Evolutionary conservation across 2,329 filamentous ascomycete species (phyloP).

Genomic region (Claviceps arundinis): DNA sequence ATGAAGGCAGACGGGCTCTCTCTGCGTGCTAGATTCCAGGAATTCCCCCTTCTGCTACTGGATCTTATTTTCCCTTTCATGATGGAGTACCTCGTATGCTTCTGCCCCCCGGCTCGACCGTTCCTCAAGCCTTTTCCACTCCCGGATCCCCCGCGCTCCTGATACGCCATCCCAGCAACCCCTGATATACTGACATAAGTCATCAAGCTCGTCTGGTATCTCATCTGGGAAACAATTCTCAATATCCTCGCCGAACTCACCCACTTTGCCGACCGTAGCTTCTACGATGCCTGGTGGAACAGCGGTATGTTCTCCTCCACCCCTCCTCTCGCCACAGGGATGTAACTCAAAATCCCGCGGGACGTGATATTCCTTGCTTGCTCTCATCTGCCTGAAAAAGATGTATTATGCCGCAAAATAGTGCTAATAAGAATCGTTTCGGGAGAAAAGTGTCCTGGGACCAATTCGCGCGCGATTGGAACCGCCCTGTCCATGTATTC

Average conservation of each 20-base stretch:
- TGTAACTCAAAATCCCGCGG: background rate
- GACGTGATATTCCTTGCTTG: too few species aligned
- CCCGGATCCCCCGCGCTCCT: too few species aligned
- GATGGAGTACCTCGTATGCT: slow-evolving; percentile 53
- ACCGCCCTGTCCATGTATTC: slow-evolving; percentile 64
- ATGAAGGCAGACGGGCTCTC: slow-evolving; percentile 56
- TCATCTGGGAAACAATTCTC: slow-evolving; percentile 66
- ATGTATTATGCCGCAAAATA: too few species aligned
- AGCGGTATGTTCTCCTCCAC: slow-evolving; percentile 23
- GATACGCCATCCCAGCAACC: too few species aligned
- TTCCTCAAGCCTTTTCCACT: too few species aligned
- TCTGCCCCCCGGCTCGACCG: background rate
- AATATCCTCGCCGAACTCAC: slow-evolving; percentile 69
- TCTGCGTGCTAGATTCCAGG: slow-evolving; percentile 44
- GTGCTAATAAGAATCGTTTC: background rate
- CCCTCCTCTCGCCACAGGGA: background rate
- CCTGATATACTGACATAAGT: background rate
- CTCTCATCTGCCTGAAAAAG: too few species aligned
- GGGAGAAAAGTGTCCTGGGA: slow-evolving; percentile 45
- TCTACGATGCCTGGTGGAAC: slow-evolving; percentile 55
- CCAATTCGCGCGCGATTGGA: slow-evolving; percentile 71
- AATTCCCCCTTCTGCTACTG: slow-evolving; percentile 62
- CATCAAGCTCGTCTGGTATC: slow-evolving; percentile 51
- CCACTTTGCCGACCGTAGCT: slow-evolving; percentile 62
- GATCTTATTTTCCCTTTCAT: slow-evolving; percentile 69